Percentiles rank a stretch among this genome's conserved stretches.
Conservation (phyloP, 2,329 filamentous ascomycete genomes). For the Tympanopsis confertula region DNA sequence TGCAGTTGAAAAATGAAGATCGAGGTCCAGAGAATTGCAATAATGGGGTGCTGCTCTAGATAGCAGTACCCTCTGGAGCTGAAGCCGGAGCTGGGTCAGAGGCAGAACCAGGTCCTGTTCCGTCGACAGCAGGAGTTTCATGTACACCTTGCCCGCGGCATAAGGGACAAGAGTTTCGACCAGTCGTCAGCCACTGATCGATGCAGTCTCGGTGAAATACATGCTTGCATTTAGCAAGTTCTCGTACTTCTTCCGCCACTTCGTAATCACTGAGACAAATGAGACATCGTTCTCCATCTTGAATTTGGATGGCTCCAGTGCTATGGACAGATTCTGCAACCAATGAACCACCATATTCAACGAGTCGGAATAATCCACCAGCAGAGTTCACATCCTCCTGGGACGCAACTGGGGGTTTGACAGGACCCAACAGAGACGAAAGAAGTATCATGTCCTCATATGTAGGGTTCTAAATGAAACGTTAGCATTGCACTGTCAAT, state of each 20-base stretch:
- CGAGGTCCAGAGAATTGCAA: no score
- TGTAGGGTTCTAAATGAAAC: slow-evolving; percentile 36
- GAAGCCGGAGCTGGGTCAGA: no score
- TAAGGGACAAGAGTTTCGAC: slow-evolving; percentile 51
- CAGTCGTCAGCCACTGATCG: slow-evolving; percentile 61
- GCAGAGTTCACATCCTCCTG: slow-evolving; percentile 52
- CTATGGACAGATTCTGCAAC: slow-evolving; percentile 32
- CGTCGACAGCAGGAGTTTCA: slow-evolving; percentile 13
- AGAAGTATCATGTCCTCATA: slow-evolving; percentile 65
- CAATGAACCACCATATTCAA: slow-evolving; percentile 24
- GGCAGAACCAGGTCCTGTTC: slow-evolving; percentile 4
- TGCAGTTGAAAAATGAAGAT: no score
- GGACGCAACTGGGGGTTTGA: slow-evolving; percentile 56
- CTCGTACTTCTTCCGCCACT: slow-evolving; percentile 44
- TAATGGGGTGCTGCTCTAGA: no score
- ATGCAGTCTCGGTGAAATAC: slow-evolving; percentile 60
- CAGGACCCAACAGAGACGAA: slow-evolving; percentile 54
- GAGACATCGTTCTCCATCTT: slow-evolving; percentile 41
- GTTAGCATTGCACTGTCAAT: slow-evolving; percentile 5
- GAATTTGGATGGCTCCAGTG: slow-evolving; percentile 9
- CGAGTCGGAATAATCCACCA: slow-evolving; percentile 45
- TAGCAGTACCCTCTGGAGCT: no score
- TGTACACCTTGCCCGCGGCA: slow-evolving; percentile 38
- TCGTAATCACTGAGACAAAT: slow-evolving; percentile 59
- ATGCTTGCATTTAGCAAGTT: slow-evolving; percentile 51